phyloP scores from a whole-genome alignment of 169 alveolate genomes.

The Neospora caninum region DNA sequence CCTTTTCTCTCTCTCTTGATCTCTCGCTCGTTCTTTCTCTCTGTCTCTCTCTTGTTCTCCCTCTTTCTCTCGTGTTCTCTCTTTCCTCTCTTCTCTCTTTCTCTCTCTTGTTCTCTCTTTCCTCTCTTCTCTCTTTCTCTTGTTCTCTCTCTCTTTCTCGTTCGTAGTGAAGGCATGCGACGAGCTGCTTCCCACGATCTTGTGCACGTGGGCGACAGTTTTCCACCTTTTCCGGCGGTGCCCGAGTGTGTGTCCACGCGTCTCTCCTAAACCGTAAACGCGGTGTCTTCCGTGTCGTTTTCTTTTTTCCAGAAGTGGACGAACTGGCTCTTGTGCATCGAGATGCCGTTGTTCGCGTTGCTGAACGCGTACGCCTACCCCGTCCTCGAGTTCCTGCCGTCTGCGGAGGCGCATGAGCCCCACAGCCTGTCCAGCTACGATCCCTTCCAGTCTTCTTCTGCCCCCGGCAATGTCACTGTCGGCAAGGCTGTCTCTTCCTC shows the following conservation, averaged over 20 bases:
- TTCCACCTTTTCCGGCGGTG: background rate
- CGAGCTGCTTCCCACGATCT: too few relatives aligned
- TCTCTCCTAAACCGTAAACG: too few relatives aligned
- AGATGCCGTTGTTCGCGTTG: constrained; percentile 50
- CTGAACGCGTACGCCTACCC: constrained; percentile 52
- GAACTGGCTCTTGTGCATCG: constrained; percentile 45
- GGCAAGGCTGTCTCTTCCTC: too few relatives aligned
- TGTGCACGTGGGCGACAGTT: too few relatives aligned
- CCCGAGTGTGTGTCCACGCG: background rate
- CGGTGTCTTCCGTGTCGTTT: background rate
- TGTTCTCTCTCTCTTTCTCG: too few relatives aligned
- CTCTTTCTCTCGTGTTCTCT: background rate
- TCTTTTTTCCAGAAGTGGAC: constrained; percentile 32
- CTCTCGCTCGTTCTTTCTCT: constrained; percentile 1
- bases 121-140: too few relatives aligned
- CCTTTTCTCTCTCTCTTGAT: constrained; percentile 26
- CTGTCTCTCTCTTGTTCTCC: background rate
- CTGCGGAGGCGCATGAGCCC: too few relatives aligned
- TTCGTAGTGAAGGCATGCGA: too few relatives aligned
- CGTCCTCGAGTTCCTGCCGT: constrained; percentile 36
- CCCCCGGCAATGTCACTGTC: background rate
- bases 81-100: constrained; percentile 23
- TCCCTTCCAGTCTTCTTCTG: too few relatives aligned
- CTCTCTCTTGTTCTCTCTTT: constrained; percentile 16
- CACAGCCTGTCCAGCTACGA: too few relatives aligned